Base-by-base conservation (phyloP, 108 stramenopile genomes). In the Asterionellopsis glacialis region DNA sequence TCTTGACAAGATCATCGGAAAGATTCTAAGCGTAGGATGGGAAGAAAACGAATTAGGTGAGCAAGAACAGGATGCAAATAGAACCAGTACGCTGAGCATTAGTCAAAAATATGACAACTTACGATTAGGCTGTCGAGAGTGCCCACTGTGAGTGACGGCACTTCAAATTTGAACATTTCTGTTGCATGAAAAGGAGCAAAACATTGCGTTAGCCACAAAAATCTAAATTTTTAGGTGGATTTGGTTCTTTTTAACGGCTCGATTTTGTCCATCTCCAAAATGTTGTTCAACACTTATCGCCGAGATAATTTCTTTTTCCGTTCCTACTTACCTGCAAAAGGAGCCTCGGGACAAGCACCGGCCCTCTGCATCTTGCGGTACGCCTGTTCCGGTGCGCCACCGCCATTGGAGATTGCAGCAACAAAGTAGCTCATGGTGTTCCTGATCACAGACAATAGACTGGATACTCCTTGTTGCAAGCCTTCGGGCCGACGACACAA, bases 151-250 rank as follows among this genome's bases (percentile, higher is more conserved):
- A 95, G 82, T 10, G 88, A 89, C 9, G 95, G 95, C n/a, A 95
- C 88, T 63, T 95, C 91, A 59, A 95, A 87, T 69, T 92, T 91
- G 82, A 89, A 91, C 88, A 91, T 85, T 72, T 95, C 93, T 80
- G 76, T 10, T 15, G 15, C 13, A 57, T 19, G 2, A 47, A 33
- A 33, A 33, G 33, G 33, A 33, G 33, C 7, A 33, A 33, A 33
- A 19, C 45, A 21, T 47, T 4, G 45, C n/a, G 45, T 47, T 47
- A 47, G 45, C 9, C n/a, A 47, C 9, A 47, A 19, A 4, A 21
- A 7, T 47, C 45, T 19, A 47, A 16, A 47, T 33, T 33, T 2
- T 33, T 33, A 33, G 33, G 53, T 26, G 33, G 7, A 33, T 33
- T 33, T 33, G 33, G 33, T 33, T 33, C 33, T 33, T 33, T 33